These are phyloP conservation scores for Chalaropsis thielavioides DNA, from an alignment of 2,329 filamentous ascomycete genomes.

Conservation along the genomic window DNA sequence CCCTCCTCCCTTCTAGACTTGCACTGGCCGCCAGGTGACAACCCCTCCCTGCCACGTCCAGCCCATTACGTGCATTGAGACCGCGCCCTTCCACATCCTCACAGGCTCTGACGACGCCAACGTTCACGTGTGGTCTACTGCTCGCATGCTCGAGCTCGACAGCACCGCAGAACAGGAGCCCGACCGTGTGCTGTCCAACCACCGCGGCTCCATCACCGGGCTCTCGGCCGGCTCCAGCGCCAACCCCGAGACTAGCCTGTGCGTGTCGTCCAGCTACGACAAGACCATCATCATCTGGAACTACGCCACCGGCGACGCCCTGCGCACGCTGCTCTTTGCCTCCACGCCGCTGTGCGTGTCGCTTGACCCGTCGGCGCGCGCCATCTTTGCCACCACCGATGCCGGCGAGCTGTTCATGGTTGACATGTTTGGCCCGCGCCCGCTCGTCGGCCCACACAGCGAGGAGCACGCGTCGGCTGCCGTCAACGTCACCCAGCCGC, in stretches of 20 bases:
- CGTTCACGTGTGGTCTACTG: slow-evolving; percentile 80
- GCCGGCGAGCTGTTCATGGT: slow-evolving; percentile 68
- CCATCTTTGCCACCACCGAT: slow-evolving; percentile 65
- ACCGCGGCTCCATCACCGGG: slow-evolving; percentile 58
- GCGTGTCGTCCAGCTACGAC: slow-evolving; percentile 70
- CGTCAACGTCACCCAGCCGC: slow-evolving; percentile 39
- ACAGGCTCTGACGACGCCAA: slow-evolving; percentile 77
- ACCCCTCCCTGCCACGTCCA: slow-evolving; percentile 69
- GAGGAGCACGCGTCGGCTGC: slow-evolving; percentile 42
- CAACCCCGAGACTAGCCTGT: slow-evolving; percentile 59
- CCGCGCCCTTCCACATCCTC: slow-evolving; percentile 57
- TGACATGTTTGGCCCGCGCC: slow-evolving; percentile 50
- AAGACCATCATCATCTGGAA: slow-evolving; percentile 90
- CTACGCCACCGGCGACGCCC: slow-evolving; percentile 59
- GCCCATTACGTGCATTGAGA: slow-evolving; percentile 59
- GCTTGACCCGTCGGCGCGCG: slow-evolving; percentile 71
- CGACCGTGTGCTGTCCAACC: slow-evolving; percentile 60
- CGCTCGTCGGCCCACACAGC: slow-evolving; percentile 39
- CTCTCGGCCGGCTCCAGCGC: slow-evolving; percentile 49
- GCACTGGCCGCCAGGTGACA: slow-evolving; percentile 60
- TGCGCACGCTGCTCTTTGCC: slow-evolving; percentile 72
- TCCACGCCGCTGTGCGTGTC: slow-evolving; percentile 55
- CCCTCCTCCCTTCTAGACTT: slow-evolving; percentile 35
- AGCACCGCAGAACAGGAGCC: slow-evolving; percentile 49
- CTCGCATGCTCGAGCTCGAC: slow-evolving; percentile 51